Evolutionary conservation across 768 basidiomycete species (phyloP).

Genomic region (Cystobasidium tubakii): DNA sequence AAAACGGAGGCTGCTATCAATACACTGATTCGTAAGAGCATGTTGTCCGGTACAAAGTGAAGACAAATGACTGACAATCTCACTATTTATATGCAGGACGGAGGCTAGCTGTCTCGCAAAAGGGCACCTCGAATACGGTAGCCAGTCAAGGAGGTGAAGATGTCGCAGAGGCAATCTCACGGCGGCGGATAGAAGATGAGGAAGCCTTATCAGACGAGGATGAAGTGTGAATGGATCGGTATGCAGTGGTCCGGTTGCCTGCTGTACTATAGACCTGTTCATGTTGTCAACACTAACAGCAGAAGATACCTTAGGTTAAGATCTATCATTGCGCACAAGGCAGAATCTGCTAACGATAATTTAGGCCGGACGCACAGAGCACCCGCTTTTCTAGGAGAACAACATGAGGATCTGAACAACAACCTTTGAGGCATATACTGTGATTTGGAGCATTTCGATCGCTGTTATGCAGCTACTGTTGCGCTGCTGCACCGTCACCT

Average conservation of each 20-base stretch:
- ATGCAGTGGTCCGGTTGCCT: no score
- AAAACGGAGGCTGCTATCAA: conserved; percentile 89
- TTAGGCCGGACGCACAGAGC: no score
- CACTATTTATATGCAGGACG: conserved; percentile 22
- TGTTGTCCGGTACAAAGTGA: not conserved
- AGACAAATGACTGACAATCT: not conserved
- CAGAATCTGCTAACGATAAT: no score
- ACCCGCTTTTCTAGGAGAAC: no score
- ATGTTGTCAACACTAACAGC: not conserved
- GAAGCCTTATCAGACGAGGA: conserved; percentile 33
- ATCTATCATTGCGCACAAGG: no score
- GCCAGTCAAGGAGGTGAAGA: conserved; percentile 30
- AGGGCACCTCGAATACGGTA: conserved; percentile 24
- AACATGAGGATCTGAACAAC: not conserved
- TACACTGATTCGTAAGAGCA: conserved; percentile 73
- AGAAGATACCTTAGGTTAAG: not conserved
- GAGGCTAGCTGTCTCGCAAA: conserved; percentile 20
- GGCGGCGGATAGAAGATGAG: conserved; percentile 30
- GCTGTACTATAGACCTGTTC: not conserved
- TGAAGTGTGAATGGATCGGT: conserved; percentile 9
- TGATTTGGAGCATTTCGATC: not conserved
- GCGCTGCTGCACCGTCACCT: conserved; percentile 16
- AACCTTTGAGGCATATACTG: not conserved
- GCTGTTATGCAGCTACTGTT: not conserved
- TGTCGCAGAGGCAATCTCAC: conserved; percentile 28